Evolutionary conservation across 768 basidiomycete species (phyloP).

Genomic region (Lactarius quietus): DNA sequence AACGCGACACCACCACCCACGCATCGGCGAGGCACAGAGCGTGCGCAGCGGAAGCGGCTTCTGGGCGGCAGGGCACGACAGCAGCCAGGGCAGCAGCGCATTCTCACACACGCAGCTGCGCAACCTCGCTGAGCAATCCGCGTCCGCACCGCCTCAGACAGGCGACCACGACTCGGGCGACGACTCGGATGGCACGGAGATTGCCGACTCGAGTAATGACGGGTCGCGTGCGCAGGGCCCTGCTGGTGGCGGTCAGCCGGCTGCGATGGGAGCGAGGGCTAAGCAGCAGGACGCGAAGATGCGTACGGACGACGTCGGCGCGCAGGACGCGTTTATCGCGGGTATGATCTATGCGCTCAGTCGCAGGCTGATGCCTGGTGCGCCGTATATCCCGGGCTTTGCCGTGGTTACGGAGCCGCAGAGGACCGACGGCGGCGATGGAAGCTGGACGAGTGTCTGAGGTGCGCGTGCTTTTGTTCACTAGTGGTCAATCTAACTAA

Average conservation of each 20-base stretch:
- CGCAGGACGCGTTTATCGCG: conserved; percentile 79
- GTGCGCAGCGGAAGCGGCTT: conserved; percentile 72
- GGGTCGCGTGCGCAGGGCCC: conserved; percentile 5
- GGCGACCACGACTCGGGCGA: conserved; percentile 48
- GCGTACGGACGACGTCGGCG: conserved; percentile 66
- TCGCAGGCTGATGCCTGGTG: conserved; percentile 64
- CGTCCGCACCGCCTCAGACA: conserved; percentile 36
- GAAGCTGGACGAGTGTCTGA: conserved; percentile 78
- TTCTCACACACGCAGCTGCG: conserved; percentile 39
- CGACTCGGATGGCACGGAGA: conserved; percentile 60
- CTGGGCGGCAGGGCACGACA: conserved; percentile 55
- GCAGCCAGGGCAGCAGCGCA: conserved; percentile 53
- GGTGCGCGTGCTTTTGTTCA: conserved; percentile 43
- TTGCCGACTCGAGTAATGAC: conserved; percentile 37
- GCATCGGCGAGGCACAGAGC: no score
- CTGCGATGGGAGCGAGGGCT: no score
- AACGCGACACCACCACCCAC: conserved; percentile 3
- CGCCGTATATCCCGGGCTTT: conserved; percentile 66
- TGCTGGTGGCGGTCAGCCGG: not conserved
- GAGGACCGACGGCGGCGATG: conserved; percentile 45
- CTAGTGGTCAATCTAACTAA: not conserved
- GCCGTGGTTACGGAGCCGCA: conserved; percentile 24
- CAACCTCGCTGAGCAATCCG: conserved; percentile 7
- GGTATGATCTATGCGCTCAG: conserved; percentile 86
- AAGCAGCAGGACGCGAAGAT: conserved; percentile 24